These are phyloP conservation scores for Xylariales sp. DNA, from an alignment of 2,329 filamentous ascomycete species.

Conservation along the genomic window DNA sequence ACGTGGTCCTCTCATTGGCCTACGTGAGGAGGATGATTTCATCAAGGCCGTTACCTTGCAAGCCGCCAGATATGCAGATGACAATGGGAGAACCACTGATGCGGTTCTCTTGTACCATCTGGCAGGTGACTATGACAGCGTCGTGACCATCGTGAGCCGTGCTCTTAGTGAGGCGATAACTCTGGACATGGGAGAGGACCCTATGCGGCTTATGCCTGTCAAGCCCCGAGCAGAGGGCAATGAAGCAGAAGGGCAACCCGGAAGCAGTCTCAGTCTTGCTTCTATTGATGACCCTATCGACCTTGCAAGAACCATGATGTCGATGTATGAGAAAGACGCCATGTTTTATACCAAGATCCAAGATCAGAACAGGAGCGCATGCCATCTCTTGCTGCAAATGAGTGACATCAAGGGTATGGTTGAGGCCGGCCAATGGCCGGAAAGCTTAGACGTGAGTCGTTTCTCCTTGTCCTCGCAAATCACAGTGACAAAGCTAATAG, in stretches of 20 bases:
- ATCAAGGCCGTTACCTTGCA: slow-evolving; percentile 89
- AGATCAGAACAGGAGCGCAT: slow-evolving; percentile 52
- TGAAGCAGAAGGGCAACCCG: slow-evolving; percentile 34
- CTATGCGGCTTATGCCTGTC: slow-evolving; percentile 72
- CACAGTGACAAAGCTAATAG: too few relatives aligned
- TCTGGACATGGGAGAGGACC: slow-evolving; percentile 77
- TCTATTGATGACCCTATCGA: slow-evolving; percentile 57
- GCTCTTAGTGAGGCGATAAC: slow-evolving; percentile 86
- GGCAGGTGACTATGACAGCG: slow-evolving; percentile 90
- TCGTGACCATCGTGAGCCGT: slow-evolving; percentile 85
- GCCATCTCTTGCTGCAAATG: slow-evolving; percentile 54
- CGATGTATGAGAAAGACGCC: slow-evolving; percentile 56
- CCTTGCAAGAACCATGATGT: slow-evolving; percentile 57
- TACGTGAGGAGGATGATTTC: slow-evolving; percentile 77
- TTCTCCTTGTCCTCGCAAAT: slow-evolving; percentile 1
- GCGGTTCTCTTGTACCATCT: slow-evolving; percentile 92
- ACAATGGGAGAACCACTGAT: slow-evolving; percentile 89
- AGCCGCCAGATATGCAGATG: slow-evolving; percentile 87
- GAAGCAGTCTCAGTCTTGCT: slow-evolving; percentile 57
- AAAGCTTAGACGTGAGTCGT: slow-evolving; percentile 52
- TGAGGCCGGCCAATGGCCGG: slow-evolving; percentile 50
- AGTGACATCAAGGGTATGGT: slow-evolving; percentile 55
- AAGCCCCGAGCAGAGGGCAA: slow-evolving; percentile 58
- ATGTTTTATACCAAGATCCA: slow-evolving; percentile 57
- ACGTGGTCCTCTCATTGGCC: slow-evolving; percentile 73